Percentiles rank a stretch among this genome's conserved stretches.
Evolutionary conservation across 768 basidiomycete species (phyloP).

Genomic region (Leccinum variicolor): DNA sequence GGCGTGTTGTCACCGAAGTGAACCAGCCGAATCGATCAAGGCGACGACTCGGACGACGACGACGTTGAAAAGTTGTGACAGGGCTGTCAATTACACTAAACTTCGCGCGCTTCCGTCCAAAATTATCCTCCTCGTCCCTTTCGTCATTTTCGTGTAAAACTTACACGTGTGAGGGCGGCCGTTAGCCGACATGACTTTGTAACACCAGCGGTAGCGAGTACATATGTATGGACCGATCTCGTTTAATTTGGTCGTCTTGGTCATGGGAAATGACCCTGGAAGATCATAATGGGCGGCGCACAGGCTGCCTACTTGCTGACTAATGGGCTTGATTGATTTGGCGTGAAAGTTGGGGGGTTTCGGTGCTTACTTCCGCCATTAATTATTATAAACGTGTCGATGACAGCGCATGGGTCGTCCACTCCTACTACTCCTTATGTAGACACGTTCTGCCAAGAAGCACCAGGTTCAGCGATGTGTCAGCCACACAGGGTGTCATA

Average conservation of each 20-base stretch:
- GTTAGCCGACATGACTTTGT: background rate
- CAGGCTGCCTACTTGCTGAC: background rate
- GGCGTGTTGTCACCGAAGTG: background rate
- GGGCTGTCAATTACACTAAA: conserved; percentile 18
- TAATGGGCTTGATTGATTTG: background rate
- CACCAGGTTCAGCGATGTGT: background rate
- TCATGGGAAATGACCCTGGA: background rate
- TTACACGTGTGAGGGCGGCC: conserved; percentile 2
- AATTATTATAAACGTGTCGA: conserved; percentile 6
- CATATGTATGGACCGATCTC: background rate
- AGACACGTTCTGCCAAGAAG: background rate
- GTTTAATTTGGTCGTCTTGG: background rate
- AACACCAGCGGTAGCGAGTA: background rate
- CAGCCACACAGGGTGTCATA: conserved; percentile 7
- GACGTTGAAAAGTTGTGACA: conserved; percentile 3
- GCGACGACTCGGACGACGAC: conserved; percentile 1
- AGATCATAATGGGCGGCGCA: background rate
- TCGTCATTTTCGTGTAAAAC: background rate
- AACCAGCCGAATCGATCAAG: background rate
- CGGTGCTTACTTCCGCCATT: conserved; percentile 5
- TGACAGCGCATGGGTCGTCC: background rate
- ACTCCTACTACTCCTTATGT: background rate
- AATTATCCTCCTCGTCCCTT: background rate
- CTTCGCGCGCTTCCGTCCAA: conserved; percentile 3
- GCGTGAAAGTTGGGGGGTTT: background rate